Base-by-base conservation (phyloP, 108 stramenopile genomes). In the Skeletonema potamos region DNA sequence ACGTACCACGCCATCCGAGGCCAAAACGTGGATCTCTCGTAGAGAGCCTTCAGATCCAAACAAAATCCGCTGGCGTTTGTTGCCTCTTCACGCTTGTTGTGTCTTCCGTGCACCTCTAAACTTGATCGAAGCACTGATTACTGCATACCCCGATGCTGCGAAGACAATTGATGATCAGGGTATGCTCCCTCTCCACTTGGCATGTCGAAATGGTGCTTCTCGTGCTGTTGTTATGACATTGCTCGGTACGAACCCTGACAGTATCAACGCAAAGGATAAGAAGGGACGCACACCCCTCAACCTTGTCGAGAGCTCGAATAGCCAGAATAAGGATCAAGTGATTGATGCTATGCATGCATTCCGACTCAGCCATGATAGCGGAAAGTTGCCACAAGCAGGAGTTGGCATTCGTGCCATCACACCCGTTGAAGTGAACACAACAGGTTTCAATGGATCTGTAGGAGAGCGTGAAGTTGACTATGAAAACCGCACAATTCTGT, bases 101-200 rank as follows among this genome's bases (percentile, higher is more conserved):
- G 77, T 84, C 62, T 92, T 95, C 62, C 85, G 90, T 9, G 86
- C 91, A 1, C 94, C 91, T 9, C 43, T 91, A 27, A 81, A 75
- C 24, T 64, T 95, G 15, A 92, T 95, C 33, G 91, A 92, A 62
- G 84, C 83, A 15, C 65, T 95, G n/a, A 84, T 95, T 20, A 77
- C 80, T 8, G 64, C 83, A 12, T 88, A 92, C 72, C 85, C 82
- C 17, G 88, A 88, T 54, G 94, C 81, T 34, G 78, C 94, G 2
- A 73, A 84, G n/a, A 86, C 81, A 79, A 89, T 89, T 62, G 94
- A 95, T 64, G 94, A 95, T 80, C 94, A 95, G 71, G 94, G 91
- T 54, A 92, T 95, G 94, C 72, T 95, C 15, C 91, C 94, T 8
- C 74, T 95, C 30, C 94, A 95, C 69, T 66, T 92, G 58, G 94